Conservation (phyloP, 768 basidiomycete species). For the Amanita fuliginea region DNA sequence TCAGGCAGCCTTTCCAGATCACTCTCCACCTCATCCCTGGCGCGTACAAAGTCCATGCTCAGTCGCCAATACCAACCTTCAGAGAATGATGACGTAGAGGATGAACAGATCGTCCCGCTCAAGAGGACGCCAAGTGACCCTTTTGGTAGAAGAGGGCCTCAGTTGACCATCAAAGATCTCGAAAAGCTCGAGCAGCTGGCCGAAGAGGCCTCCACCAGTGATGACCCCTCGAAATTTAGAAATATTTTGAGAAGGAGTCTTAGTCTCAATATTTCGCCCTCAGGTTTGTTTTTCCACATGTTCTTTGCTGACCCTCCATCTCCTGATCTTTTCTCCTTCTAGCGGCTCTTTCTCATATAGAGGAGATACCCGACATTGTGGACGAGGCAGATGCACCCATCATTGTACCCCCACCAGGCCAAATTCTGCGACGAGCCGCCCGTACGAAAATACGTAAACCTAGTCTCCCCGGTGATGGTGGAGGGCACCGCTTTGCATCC, state of each 20-base stretch:
- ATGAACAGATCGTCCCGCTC: slow-evolving; percentile 54
- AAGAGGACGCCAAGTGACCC: slow-evolving; percentile 60
- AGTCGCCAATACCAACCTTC: slow-evolving; percentile 85
- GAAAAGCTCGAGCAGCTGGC: slow-evolving; percentile 90
- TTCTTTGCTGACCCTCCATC: slow-evolving; percentile 6
- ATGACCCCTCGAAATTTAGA: slow-evolving; percentile 73
- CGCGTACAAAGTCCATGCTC: slow-evolving; percentile 87
- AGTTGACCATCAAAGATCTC: slow-evolving; percentile 88
- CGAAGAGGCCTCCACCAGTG: slow-evolving; percentile 76
- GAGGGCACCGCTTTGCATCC: slow-evolving; percentile 71
- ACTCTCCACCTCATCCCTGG: slow-evolving; percentile 39
- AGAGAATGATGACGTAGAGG: slow-evolving; percentile 66
- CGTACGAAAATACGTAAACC: slow-evolving; percentile 94
- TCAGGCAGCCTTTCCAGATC: slow-evolving; percentile 9
- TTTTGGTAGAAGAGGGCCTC: slow-evolving; percentile 53
- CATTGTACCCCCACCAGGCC: slow-evolving; percentile 79
- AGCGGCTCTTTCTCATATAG: slow-evolving; percentile 56
- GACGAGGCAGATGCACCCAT: slow-evolving; percentile 89
- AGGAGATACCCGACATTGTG: slow-evolving; percentile 51
- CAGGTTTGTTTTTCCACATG: slow-evolving; percentile 53
- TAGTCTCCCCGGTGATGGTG: slow-evolving; percentile 62
- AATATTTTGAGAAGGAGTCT: slow-evolving; percentile 76
- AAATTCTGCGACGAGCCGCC: slow-evolving; percentile 83
- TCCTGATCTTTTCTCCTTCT: slow-evolving; percentile 9
- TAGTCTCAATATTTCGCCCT: slow-evolving; percentile 76